Conservation (phyloP, 805 yeast species). For the Nakazawaea populi region DNA sequence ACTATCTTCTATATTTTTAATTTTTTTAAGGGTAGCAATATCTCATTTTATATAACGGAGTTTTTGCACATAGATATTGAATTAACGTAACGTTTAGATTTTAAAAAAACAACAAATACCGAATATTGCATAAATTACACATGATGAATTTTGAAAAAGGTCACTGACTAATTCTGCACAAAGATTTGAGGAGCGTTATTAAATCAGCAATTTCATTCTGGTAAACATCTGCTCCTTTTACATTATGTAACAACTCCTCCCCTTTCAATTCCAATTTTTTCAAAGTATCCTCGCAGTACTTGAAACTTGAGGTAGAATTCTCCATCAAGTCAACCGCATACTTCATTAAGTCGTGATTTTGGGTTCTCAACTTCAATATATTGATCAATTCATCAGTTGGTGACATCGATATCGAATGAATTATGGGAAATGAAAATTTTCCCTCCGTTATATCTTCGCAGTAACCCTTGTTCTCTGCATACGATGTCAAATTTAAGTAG, state of each 20-base stretch:
- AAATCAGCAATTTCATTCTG: background rate
- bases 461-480: conserved; percentile 62
- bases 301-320: conserved; percentile 31
- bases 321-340: conserved; percentile 45
- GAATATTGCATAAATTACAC: too few species aligned
- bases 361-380: conserved; percentile 48
- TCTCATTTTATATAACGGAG: too few species aligned
- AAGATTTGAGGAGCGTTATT: background rate
- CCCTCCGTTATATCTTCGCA: conserved; percentile 90
- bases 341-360: conserved; percentile 41
- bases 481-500: conserved; percentile 59
- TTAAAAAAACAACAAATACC: too few species aligned
- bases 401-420: conserved; percentile 48
- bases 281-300: conserved; percentile 29
- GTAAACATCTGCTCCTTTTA: background rate
- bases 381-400: conserved; percentile 35
- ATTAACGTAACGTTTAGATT: too few species aligned
- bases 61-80: too few species aligned
- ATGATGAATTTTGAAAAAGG: background rate
- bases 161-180: background rate
- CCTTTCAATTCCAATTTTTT: conserved; percentile 20
- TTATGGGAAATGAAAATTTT: conserved; percentile 79
- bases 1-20: too few species aligned
- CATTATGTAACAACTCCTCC: conserved; percentile 14
- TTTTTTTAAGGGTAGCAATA: too few species aligned